phyloP scores from a whole-genome alignment of 352 stramenopile genomes.

The Pythium pyrilobum region DNA sequence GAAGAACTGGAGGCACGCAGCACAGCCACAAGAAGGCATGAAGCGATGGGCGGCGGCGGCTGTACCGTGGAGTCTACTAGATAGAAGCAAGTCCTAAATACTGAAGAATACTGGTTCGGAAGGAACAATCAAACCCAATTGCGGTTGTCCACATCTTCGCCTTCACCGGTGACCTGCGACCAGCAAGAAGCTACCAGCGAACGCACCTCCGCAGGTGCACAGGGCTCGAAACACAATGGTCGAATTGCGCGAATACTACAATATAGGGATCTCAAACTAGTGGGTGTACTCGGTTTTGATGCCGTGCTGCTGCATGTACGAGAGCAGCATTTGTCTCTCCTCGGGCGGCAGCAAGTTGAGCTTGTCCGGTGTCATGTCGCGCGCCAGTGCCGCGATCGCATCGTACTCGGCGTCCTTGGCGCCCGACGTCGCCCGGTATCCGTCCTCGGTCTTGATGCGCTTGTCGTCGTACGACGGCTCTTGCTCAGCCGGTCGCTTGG shows the following conservation, averaged over 20 bases:
- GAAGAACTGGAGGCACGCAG: too few relatives aligned
- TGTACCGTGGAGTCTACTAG: too few relatives aligned
- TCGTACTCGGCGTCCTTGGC: slow-evolving; percentile 29
- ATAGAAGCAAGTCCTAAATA: too few relatives aligned
- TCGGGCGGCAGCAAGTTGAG: slow-evolving; percentile 72
- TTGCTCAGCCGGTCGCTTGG: slow-evolving; percentile 26
- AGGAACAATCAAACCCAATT: too few relatives aligned
- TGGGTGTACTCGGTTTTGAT: slow-evolving; percentile 27
- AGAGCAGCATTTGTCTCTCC: slow-evolving; percentile 69
- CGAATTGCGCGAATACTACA: not conserved
- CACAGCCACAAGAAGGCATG: too few relatives aligned
- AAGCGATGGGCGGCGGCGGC: too few relatives aligned
- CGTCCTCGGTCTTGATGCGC: slow-evolving; percentile 23
- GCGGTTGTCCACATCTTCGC: too few relatives aligned
- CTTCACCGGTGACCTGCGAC: too few relatives aligned
- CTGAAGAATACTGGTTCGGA: too few relatives aligned
- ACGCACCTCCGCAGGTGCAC: too few relatives aligned
- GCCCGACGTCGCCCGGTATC: not conserved
- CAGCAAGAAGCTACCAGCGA: too few relatives aligned
- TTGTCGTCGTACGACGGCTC: slow-evolving; percentile 15
- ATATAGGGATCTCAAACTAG: not conserved
- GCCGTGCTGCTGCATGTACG: slow-evolving; percentile 82
- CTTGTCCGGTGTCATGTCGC: slow-evolving; percentile 80
- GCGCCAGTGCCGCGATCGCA: slow-evolving; percentile 61
- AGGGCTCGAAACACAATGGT: too few relatives aligned